Base-by-base conservation (phyloP, 2,329 filamentous ascomycete genomes). In the Neopestalotiopsis clavispora region DNA sequence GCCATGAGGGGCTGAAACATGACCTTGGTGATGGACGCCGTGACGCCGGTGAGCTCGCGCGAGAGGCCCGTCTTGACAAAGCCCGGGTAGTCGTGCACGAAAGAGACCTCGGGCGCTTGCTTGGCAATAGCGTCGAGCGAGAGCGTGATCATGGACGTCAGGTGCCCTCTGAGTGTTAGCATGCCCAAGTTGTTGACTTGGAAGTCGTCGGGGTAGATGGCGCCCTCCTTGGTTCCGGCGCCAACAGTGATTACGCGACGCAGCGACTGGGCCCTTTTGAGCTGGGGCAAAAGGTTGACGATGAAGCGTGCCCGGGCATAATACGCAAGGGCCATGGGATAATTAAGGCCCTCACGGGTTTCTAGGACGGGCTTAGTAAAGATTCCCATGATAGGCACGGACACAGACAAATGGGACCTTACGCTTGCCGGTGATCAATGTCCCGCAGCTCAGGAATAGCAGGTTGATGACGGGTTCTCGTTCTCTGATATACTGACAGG, bases 241-340 rank as follows among this genome's bases (percentile, higher is more conserved):
- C 87, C 78, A n/a, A 90, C 83, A n/a, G 79, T 84, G 30, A 90
- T 82, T 9, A 89, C 85, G 9, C 88, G 85, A 0, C 85, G 82
- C 30, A 89, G 80, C 4, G 78, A 70, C 0, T 80, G 72, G 0
- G 87, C 82, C n/a, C 74, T 75, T 12, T 80, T 79, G 2, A 92
- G 80, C 0, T 85, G 81, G 0, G 89, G 89, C 9, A 90, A 84
- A 0, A 92, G 83, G 67, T 89, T 88, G 59, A 82, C 68, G 13
- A 86, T 81, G 73, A 90, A 87, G 52, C 87, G 86, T 71, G 86
- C 83, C 23, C 89, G 89, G 4, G 85, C 82, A 77, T 91, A 90
- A 77, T 86, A 87, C 23, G 81, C 80, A 17, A 91, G 80, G 7
- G 84, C 81, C 30, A 84, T 81, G 40, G 84, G 81, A 34, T 83